Evolutionary conservation across 1,284 basidiomycete genomes (phyloP).

Genomic region (Ganoderma boninense): DNA sequence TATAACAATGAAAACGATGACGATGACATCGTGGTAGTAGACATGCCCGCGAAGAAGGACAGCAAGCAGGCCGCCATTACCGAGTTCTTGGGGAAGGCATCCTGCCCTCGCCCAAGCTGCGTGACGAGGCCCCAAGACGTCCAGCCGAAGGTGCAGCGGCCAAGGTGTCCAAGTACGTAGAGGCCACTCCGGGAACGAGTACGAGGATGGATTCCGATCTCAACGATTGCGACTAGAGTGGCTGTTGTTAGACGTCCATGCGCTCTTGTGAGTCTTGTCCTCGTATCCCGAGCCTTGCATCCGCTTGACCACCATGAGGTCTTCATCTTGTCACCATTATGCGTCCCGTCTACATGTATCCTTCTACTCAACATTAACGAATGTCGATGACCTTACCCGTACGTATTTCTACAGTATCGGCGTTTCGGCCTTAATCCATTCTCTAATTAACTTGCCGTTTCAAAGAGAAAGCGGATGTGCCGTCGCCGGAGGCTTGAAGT

Average conservation of each 20-base stretch:
- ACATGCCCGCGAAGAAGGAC: slow-evolving; percentile 50
- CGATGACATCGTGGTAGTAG: slow-evolving; percentile 47
- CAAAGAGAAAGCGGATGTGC: not conserved
- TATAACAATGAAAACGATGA: slow-evolving; percentile 52
- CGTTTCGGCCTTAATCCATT: not conserved
- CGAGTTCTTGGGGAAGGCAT: slow-evolving; percentile 69
- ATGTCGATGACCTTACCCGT: not conserved
- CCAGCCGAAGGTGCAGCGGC: slow-evolving; percentile 39
- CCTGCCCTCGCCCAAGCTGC: slow-evolving; percentile 40
- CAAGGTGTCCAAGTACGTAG: slow-evolving; percentile 49
- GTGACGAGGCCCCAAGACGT: slow-evolving; percentile 44
- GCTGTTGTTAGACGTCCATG: not conserved
- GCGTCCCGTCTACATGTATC: slow-evolving; percentile 1
- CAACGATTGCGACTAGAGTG: slow-evolving; percentile 41
- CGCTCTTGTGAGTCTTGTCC: slow-evolving; percentile 9
- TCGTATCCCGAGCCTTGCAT: not conserved
- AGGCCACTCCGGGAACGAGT: slow-evolving; percentile 47
- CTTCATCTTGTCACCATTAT: slow-evolving; percentile 3
- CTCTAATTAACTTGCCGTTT: too few relatives aligned
- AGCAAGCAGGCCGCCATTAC: slow-evolving; percentile 55
- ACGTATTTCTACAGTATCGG: slow-evolving; percentile 9
- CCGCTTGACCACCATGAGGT: not conserved
- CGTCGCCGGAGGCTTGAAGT: slow-evolving; percentile 50
- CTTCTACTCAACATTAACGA: slow-evolving; percentile 1
- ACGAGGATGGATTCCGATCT: slow-evolving; percentile 41